Conservation (phyloP, 2,329 filamentous ascomycete genomes). For the Aspergillus udagawae region DNA sequence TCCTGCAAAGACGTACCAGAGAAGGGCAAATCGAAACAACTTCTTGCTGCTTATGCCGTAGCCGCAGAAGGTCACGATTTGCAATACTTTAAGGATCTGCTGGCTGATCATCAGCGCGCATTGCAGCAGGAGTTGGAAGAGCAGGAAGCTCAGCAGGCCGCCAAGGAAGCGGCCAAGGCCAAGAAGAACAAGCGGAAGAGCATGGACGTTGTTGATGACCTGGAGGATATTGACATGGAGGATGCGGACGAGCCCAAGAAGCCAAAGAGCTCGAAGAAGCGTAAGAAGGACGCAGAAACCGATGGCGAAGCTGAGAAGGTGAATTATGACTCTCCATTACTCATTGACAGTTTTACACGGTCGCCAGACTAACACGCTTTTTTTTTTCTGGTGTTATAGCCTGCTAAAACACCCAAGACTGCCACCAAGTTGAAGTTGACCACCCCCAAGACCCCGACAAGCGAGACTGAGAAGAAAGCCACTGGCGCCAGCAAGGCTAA, state of each 20-base stretch:
- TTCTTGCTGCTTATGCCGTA: conserved; percentile 74
- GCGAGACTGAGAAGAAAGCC: conserved; percentile 45
- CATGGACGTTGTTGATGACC: conserved; percentile 49
- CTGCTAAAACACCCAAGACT: conserved; percentile 64
- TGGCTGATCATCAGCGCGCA: conserved; percentile 57
- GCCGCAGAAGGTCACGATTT: conserved; percentile 75
- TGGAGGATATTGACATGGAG: conserved; percentile 54
- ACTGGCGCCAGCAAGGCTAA: conserved; percentile 51
- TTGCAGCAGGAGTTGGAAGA: conserved; percentile 57
- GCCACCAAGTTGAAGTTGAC: conserved; percentile 49
- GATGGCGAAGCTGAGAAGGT: conserved; percentile 71
- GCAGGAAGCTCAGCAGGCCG: conserved; percentile 61
- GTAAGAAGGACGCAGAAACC: conserved; percentile 66
- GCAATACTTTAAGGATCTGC: conserved; percentile 75
- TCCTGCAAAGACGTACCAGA: conserved; percentile 65
- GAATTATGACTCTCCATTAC: conserved; percentile 22
- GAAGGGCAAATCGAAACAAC: conserved; percentile 71
- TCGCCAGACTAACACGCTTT: conserved; percentile 1
- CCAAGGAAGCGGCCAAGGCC: conserved; percentile 52
- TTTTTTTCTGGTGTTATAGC: conserved; percentile 38
- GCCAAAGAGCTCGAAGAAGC: conserved; percentile 65
- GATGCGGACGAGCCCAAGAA: conserved; percentile 48
- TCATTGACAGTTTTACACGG: neutral
- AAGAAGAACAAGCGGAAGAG: conserved; percentile 48
- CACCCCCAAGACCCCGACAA: conserved; percentile 56